Conservation (phyloP, 306 rosid species). For the Vigna mungo region DNA sequence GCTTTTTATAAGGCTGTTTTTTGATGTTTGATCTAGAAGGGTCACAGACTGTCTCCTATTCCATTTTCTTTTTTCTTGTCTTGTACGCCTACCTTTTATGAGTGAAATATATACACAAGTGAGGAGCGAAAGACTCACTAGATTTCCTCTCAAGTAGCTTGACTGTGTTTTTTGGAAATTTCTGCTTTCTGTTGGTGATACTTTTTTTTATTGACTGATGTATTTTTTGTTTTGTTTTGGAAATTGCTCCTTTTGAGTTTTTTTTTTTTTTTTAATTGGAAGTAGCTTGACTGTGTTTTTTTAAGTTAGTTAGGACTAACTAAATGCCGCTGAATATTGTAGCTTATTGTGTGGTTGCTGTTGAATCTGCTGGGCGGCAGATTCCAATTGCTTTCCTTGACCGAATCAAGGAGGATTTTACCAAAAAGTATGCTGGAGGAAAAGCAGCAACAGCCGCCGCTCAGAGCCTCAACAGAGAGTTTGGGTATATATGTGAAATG, state of each 20-base stretch:
- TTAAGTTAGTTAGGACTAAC: constrained; percentile 44
- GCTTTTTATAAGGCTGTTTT: too few relatives aligned
- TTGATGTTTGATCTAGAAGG: too few relatives aligned
- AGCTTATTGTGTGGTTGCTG: constrained; percentile 94
- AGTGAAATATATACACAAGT: too few relatives aligned
- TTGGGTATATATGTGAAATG: constrained; percentile 61
- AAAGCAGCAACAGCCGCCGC: constrained; percentile 87
- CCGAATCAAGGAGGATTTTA: constrained; percentile 83
- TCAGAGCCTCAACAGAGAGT: constrained; percentile 77
- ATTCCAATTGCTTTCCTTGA: constrained; percentile 89
- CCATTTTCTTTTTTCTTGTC: too few relatives aligned
- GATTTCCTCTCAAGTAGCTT: constrained; percentile 1
- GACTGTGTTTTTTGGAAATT: background rate
- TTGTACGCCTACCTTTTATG: too few relatives aligned
- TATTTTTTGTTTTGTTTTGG: background rate
- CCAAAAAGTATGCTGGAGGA: constrained; percentile 83
- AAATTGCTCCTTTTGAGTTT: background rate
- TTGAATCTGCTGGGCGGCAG: constrained; percentile 83
- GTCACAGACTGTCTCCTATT: too few relatives aligned
- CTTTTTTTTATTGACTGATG: background rate
- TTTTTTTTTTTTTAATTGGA: constrained; percentile 13
- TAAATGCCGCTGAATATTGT: constrained; percentile 42
- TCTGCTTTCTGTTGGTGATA: background rate
- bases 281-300: constrained; percentile 10
- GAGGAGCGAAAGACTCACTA: too few relatives aligned